Percentiles rank a stretch among this genome's conserved stretches.
These are phyloP conservation scores for Metschnikowia bowlesiae DNA, from an alignment of 805 yeast genomes.

Conservation along the genomic window DNA sequence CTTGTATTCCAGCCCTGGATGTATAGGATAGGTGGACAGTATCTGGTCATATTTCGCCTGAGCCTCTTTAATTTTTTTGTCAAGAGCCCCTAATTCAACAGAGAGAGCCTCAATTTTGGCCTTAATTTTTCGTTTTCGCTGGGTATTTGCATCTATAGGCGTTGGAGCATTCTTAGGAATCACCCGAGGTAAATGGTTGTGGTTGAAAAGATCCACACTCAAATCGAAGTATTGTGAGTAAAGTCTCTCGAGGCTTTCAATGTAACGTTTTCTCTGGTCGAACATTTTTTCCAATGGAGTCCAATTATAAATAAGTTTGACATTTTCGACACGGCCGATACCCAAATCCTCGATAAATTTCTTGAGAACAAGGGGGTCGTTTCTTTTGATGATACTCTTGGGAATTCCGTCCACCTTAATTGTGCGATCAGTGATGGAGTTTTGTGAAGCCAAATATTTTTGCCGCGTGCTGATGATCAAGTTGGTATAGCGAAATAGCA, in stretches of 20 bases:
- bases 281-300: constrained; percentile 38
- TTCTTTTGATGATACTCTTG: constrained; percentile 28
- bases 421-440: constrained; percentile 57
- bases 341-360: constrained; percentile 51
- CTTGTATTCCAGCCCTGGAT: constrained; percentile 27
- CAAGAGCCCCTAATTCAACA: constrained; percentile 30
- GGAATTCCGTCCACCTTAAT: constrained; percentile 55
- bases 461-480: constrained; percentile 51
- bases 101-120: constrained; percentile 31
- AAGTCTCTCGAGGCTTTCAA: constrained; percentile 36
- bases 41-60: constrained; percentile 29
- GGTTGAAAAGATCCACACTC: constrained; percentile 36
- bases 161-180: constrained; percentile 16
- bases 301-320: constrained; percentile 47
- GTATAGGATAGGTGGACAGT: constrained; percentile 24
- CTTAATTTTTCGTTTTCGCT: constrained; percentile 17
- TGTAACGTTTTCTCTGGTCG: constrained; percentile 25
- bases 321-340: constrained; percentile 50
- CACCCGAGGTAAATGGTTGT: constrained; percentile 30
- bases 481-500: constrained; percentile 44
- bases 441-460: constrained; percentile 54
- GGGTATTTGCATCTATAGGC: constrained; percentile 8
- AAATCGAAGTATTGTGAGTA: constrained; percentile 42
- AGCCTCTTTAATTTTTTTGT: constrained; percentile 34
- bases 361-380: constrained; percentile 41